Evolutionary conservation across 164 flowering plant species (phyloP), one percentile per base, ranked within the genome.

Genomic region (Magnolia kwangsiensis): DNA sequence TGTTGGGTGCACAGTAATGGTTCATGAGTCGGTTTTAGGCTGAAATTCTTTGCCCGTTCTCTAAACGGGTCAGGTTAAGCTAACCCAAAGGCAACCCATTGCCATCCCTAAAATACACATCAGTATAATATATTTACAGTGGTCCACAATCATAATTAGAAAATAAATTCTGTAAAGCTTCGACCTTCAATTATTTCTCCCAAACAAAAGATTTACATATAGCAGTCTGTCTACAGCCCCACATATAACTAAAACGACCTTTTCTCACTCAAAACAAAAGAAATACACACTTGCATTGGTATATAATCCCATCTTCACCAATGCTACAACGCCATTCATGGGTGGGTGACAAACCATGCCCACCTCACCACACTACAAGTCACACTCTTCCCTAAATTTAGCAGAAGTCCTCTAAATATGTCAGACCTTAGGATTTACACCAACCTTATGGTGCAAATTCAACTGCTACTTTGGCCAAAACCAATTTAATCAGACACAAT

Each of bases 291-390:
- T 16, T 49, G 2, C 61, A 55, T 55, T 55, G 61, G 61, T 55
- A 55, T 37, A 37, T 70, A 70, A 37, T 50, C 51, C 21, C 19
- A 1, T 37, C 50, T 20, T 21, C 50, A 50, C 61, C 20, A 21
- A 72, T 45, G n/a, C 29, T 63, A 45, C 55, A 49, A 45, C 23
- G 27, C 2, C 50, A 72, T 21, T 45, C 50, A 69, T 77, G 74
- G 74, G 74, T 49, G 74, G 74, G 74, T 77, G 78, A 65, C 74
- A 50, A 65, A 31, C 74, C 31, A 1, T 71, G 71, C 74, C 64
- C 79, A 64, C 79, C 79, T 77, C 79, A 71, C n/a, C 63, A 70
- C 51, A 71, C 27, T 9, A 51, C 29, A 58, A 63, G 23, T 61
- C 29, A 59, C 61, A 63, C 51, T 71, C 49, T 27, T 50, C 59